Conservation (phyloP, 371 early-diverging fungal species). For the Polyrhizophydium stewartii region DNA sequence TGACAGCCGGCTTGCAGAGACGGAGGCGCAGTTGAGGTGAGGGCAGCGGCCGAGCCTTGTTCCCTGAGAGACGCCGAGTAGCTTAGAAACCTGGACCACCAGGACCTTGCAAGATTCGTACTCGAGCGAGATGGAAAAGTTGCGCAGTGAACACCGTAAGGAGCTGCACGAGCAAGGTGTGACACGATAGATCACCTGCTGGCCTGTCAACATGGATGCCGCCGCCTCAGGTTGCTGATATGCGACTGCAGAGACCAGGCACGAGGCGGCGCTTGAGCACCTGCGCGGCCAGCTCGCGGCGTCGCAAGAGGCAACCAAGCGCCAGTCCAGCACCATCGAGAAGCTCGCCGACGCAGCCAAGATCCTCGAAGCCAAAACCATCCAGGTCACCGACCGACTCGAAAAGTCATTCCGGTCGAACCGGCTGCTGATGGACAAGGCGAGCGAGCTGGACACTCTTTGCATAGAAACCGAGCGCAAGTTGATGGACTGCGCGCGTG, state of each 20-base stretch:
- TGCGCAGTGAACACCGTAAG: too few species aligned
- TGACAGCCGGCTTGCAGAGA: background rate
- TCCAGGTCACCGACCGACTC: background rate
- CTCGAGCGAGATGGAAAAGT: background rate
- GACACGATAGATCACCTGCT: background rate
- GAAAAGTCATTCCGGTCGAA: background rate
- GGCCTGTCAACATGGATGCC: background rate
- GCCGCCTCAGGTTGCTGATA: background rate
- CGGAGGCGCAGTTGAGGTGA: background rate
- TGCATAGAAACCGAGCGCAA: background rate
- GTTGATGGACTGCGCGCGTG: background rate
- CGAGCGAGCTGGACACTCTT: background rate
- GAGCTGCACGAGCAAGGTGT: too few species aligned
- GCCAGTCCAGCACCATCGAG: background rate
- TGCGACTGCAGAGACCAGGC: background rate
- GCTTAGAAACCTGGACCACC: background rate
- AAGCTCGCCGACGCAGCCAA: background rate
- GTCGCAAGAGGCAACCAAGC: background rate
- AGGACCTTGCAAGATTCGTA: background rate
- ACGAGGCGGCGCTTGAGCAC: background rate
- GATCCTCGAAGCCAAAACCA: background rate
- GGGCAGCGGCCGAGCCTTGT: background rate
- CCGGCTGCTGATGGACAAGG: background rate
- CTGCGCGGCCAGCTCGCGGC: background rate
- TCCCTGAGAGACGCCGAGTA: background rate